Evolutionary conservation across 352 stramenopile species (phyloP).

Genomic region (Pythium diclinum): DNA sequence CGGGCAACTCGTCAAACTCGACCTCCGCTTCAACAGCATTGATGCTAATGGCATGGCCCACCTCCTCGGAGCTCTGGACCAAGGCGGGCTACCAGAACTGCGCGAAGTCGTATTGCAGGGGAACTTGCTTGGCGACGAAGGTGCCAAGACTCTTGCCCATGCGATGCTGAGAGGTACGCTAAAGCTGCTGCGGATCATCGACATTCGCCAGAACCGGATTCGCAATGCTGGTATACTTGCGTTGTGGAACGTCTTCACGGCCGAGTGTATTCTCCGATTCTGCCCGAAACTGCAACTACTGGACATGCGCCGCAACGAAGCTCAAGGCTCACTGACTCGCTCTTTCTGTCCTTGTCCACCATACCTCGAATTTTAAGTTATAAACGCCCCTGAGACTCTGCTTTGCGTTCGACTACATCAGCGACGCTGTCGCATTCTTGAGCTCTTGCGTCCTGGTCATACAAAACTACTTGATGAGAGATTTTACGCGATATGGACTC

Average conservation of each 20-base stretch:
- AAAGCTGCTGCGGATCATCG: constrained; percentile 36
- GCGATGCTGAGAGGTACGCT: constrained; percentile 54
- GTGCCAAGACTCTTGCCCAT: constrained; percentile 50
- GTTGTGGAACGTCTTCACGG: constrained; percentile 71
- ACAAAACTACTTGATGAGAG: not conserved
- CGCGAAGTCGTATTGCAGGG: constrained; percentile 47
- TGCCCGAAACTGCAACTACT: constrained; percentile 62
- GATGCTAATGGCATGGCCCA: constrained; percentile 37
- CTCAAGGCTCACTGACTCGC: constrained; percentile 41
- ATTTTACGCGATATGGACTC: not conserved
- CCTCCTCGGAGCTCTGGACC: constrained; percentile 45
- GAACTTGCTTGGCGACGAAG: constrained; percentile 60
- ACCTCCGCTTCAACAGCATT: constrained; percentile 66
- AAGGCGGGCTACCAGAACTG: constrained; percentile 50
- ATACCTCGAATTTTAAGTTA: constrained; percentile 49
- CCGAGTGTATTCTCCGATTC: constrained; percentile 42
- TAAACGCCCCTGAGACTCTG: not conserved
- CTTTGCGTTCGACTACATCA: constrained; percentile 37
- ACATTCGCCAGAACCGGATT: constrained; percentile 66
- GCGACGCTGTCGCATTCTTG: constrained; percentile 60
- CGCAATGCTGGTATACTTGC: constrained; percentile 52
- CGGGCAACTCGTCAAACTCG: constrained; percentile 48
- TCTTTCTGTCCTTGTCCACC: constrained; percentile 54
- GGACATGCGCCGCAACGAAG: constrained; percentile 64
- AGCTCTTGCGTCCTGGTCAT: constrained; percentile 54